These are phyloP conservation scores for Pinus albicaulis DNA, from an alignment of 75 land plant species.

Conservation along the genomic window DNA sequence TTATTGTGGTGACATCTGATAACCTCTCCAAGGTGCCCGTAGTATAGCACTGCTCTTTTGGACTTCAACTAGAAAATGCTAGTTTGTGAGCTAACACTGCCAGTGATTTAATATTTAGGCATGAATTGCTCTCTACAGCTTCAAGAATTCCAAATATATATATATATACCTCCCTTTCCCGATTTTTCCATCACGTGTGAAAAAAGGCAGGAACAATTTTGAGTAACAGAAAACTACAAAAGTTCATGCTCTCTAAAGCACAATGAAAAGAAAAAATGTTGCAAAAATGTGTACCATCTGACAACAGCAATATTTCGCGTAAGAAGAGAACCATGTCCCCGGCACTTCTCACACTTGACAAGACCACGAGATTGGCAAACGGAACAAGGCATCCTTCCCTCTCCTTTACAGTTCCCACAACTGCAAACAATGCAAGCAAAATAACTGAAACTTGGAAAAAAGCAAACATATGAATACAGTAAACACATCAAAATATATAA, in stretches of 20 bases:
- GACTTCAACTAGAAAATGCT: too few relatives aligned
- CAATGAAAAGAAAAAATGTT: neutral
- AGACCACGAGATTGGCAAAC: constrained; percentile 82
- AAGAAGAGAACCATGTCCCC: constrained; percentile 66
- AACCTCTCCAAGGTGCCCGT: too few relatives aligned
- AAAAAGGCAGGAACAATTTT: neutral
- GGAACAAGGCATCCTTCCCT: constrained; percentile 73
- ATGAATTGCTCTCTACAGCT: neutral
- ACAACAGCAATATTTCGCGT: constrained; percentile 53
- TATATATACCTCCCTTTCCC: neutral
- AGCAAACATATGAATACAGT: neutral
- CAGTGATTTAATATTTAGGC: neutral
- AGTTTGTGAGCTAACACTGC: neutral
- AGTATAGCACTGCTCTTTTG: too few relatives aligned
- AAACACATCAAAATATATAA: neutral
- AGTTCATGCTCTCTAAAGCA: neutral
- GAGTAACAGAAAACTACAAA: neutral
- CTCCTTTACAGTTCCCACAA: constrained; percentile 70
- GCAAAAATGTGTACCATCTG: constrained; percentile 55
- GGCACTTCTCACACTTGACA: constrained; percentile 72
- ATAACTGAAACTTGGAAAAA: neutral
- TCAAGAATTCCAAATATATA: neutral
- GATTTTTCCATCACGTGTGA: neutral
- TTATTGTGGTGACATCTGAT: too few relatives aligned
- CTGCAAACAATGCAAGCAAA: constrained; percentile 33